These are phyloP conservation scores for Pseudophaeomoniella oleicola DNA, from an alignment of 2,329 filamentous ascomycete genomes.

Conservation along the genomic window DNA sequence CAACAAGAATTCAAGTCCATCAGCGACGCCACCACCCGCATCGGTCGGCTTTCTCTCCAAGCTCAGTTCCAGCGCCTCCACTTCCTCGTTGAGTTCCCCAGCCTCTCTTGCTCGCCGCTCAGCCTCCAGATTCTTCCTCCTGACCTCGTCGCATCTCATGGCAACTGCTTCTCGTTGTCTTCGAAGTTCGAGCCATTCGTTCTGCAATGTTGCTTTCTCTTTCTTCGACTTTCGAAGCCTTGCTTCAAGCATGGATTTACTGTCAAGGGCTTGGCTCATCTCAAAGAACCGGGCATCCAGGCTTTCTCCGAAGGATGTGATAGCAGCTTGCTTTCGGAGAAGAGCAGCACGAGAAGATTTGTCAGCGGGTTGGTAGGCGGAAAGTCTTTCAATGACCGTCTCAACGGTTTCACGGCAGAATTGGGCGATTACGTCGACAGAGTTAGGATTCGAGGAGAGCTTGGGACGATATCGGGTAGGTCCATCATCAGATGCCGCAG, in stretches of 20 bases:
- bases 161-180: constrained; percentile 33
- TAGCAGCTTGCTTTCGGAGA: constrained; percentile 30
- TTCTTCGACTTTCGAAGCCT: constrained; percentile 29
- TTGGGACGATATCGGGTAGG: constrained; percentile 20
- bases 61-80: constrained; percentile 26
- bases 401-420: constrained; percentile 35
- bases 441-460: constrained; percentile 31
- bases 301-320: constrained; percentile 32
- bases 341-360: constrained; percentile 23
- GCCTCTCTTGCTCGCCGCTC: constrained; percentile 10
- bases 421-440: constrained; percentile 36
- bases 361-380: constrained; percentile 21
- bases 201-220: constrained; percentile 29
- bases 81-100: constrained; percentile 13
- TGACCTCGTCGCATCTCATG: constrained; percentile 33
- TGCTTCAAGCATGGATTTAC: constrained; percentile 30
- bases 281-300: constrained; percentile 35
- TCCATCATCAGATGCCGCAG: constrained; percentile 3
- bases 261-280: constrained; percentile 36
- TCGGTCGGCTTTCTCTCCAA: constrained; percentile 16
- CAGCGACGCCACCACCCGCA: constrained; percentile 7
- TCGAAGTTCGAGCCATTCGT: constrained; percentile 32
- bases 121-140: constrained; percentile 24
- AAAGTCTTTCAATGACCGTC: constrained; percentile 27
- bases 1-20: constrained; percentile 26